These are phyloP conservation scores for Stachybotrys echinatus DNA, from an alignment of 2,329 filamentous ascomycete species.

Conservation along the genomic window DNA sequence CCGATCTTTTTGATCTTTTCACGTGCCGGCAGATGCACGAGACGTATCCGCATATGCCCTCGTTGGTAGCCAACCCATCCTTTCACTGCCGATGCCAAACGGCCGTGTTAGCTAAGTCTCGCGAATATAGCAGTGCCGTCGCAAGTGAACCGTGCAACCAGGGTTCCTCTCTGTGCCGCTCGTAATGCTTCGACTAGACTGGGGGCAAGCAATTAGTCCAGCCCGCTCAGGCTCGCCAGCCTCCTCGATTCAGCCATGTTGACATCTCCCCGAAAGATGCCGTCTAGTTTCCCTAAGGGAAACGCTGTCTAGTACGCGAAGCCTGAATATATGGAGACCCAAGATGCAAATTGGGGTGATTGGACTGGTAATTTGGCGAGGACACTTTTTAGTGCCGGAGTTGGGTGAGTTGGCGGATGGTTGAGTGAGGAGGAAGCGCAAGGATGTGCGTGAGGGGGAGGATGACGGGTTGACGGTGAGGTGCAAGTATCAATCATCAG, in stretches of 20 bases:
- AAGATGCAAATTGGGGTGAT: not conserved
- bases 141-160: too few species aligned
- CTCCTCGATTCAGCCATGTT: not conserved
- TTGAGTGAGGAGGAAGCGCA: not conserved
- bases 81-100: not conserved
- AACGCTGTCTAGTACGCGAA: not conserved
- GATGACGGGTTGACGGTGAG: not conserved
- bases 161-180: not conserved
- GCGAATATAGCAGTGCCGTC: too few species aligned
- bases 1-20: slow-evolving; percentile 1
- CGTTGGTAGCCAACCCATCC: not conserved
- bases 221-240: not conserved
- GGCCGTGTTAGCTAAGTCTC: too few species aligned
- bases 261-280: not conserved
- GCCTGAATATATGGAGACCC: not conserved
- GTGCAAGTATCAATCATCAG: not conserved
- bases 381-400: not conserved
- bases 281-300: not conserved
- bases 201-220: not conserved
- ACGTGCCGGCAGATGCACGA: not conserved
- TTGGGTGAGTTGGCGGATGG: too few species aligned
- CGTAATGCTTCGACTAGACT: not conserved
- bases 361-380: not conserved
- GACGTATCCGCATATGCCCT: not conserved
- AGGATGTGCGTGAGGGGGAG: not conserved